phyloP scores from a whole-genome alignment of 2,329 filamentous ascomycete genomes.

The Apiospora pterosperma region DNA sequence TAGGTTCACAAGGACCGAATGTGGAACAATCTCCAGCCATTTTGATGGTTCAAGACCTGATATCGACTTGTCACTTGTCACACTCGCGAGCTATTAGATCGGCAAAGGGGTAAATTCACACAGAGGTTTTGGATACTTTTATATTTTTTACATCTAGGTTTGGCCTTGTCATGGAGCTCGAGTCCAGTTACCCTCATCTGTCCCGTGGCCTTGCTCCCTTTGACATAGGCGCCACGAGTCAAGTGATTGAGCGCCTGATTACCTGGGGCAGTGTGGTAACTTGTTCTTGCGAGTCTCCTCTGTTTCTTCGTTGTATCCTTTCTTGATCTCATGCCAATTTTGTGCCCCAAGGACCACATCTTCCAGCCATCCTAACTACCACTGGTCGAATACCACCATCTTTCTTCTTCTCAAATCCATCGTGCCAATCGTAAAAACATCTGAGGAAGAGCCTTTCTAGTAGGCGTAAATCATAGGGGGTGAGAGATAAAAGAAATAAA shows the following conservation, averaged over 20 bases:
- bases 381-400: not conserved
- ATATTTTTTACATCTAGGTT: not conserved
- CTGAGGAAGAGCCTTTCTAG: slow-evolving; percentile 14
- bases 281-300: not conserved
- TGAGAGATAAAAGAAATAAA: not conserved
- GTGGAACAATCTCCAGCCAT: too few species aligned
- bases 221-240: not conserved
- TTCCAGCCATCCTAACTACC: not conserved
- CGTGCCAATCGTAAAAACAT: slow-evolving; percentile 23
- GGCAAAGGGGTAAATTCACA: too few species aligned
- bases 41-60: too few species aligned
- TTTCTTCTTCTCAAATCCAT: slow-evolving; percentile 9
- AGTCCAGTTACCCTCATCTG: not conserved
- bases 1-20: too few species aligned
- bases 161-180: not conserved
- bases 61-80: too few species aligned
- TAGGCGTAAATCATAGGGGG: slow-evolving; percentile 11
- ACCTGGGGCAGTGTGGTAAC: not conserved
- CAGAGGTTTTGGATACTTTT: not conserved
- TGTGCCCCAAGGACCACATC: not conserved
- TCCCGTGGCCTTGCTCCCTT: not conserved
- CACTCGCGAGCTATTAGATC: too few species aligned
- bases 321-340: not conserved
- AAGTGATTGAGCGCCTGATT: not conserved
- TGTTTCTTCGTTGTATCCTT: not conserved